Evolutionary conservation across 495 filamentous ascomycete species (phyloP).

Genomic region (Lasiosphaeria hispida): DNA sequence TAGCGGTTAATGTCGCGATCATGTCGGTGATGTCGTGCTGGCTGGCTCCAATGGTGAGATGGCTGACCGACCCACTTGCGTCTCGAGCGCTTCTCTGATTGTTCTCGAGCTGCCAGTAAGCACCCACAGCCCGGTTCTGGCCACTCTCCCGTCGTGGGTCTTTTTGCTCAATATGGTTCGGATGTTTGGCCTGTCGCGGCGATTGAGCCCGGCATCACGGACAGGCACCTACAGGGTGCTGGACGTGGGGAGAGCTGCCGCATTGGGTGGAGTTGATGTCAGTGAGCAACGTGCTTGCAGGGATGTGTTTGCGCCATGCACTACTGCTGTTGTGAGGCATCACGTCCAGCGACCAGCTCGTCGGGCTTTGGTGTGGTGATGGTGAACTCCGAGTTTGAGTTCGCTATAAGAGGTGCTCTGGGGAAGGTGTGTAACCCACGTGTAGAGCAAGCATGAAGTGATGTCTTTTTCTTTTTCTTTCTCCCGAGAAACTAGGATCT

Average conservation of each 20-base stretch:
- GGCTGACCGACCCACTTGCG: not conserved
- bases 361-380: too few species aligned
- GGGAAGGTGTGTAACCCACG: not conserved
- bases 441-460: not conserved
- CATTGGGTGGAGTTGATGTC: not conserved
- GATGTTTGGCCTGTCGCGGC: too few species aligned
- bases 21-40: conserved; percentile 11
- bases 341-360: not conserved
- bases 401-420: too few species aligned
- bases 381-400: too few species aligned
- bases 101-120: too few species aligned
- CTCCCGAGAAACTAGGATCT: not conserved
- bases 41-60: conserved; percentile 9
- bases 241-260: not conserved
- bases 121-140: too few species aligned
- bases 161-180: too few species aligned
- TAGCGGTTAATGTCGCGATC: conserved; percentile 21
- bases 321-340: not conserved
- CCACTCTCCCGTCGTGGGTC: too few species aligned
- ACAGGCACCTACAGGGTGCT: too few species aligned
- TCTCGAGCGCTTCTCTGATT: not conserved
- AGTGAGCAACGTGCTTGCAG: conserved; percentile 21
- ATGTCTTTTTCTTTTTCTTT: not conserved
- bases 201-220: too few species aligned
- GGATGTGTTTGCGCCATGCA: conserved; percentile 24